A percentile compares a stretch with the other conserved stretches of the same genome.
These are phyloP conservation scores for Fusarium udum DNA, from an alignment of 2,329 filamentous ascomycete genomes.

Conservation along the genomic window DNA sequence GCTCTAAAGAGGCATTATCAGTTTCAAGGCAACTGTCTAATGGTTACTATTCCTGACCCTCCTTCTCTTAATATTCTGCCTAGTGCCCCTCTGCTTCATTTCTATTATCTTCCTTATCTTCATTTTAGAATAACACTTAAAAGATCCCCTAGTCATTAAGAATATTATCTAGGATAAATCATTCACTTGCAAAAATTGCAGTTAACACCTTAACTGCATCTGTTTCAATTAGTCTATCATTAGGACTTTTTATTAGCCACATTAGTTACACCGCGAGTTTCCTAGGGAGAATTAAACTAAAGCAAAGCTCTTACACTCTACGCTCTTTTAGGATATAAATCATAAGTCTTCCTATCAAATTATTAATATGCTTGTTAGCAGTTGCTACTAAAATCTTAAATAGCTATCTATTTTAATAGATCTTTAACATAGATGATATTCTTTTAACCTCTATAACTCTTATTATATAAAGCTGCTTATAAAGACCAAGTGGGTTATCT, in stretches of 20 bases:
- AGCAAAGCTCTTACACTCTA: background rate
- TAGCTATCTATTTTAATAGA: background rate
- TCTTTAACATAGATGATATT: background rate
- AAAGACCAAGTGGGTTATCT: background rate
- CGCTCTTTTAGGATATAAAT: background rate
- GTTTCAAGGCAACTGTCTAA: background rate
- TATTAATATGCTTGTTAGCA: background rate
- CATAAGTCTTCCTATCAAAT: background rate
- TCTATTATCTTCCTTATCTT: background rate
- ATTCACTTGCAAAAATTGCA: background rate
- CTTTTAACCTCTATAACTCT: background rate
- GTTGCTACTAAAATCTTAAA: background rate
- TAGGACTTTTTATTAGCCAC: fast-evolving
- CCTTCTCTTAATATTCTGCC: background rate
- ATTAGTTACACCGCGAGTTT: background rate
- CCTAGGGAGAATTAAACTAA: background rate
- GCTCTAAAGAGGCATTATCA: background rate
- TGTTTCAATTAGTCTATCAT: background rate
- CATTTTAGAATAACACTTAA: background rate
- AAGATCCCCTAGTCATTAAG: background rate
- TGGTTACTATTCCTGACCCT: background rate
- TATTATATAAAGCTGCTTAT: background rate
- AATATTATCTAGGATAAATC: background rate
- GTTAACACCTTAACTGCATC: background rate
- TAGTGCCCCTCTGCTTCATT: background rate